Evolutionary conservation across 2,329 filamentous ascomycete species (phyloP), one percentile per base, ranked within the genome.

Genomic region (Canariomyces notabilis): DNA sequence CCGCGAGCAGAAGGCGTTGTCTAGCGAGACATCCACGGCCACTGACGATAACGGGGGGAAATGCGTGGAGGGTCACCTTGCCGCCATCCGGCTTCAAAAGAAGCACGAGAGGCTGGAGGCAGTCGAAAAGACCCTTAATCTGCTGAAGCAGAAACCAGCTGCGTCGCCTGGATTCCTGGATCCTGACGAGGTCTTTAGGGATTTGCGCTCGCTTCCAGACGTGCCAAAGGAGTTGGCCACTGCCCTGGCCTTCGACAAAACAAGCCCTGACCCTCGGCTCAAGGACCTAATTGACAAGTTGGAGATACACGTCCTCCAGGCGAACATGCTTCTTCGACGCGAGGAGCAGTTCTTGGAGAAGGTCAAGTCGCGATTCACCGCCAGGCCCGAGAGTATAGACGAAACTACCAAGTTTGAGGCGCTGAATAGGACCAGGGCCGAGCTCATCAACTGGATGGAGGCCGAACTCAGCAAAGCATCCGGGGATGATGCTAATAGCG

Each of bases 371-470:
- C 62, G 62, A 34, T 62, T 64, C 5, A 63, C 67, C 15, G 57
- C 61, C 34, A 61, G 65, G 7, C 64, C 67, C 1, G 64, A 64
- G 33, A 59, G 59, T 15, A 55, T 72, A 32, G 56, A 59, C 9
- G 60, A 64, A 12, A 54, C 59, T 43, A 61, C 67, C 14, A 77
- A 74, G 51, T 54, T 80, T 2, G 67, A 71, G 38, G 81, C 81
- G 12, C 64, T 85, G 8, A 72, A 71, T 34, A 66, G 66, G 6
- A 77, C 80, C 9, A 72, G 82, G 14, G 74, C 75, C 42, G 76
- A 79, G 51, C 69, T 85, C 41, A 83, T 85, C 48, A 69, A 64
- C 46, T 85, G 81, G 81, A 82, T 85, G 46, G 81, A 85, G 60
- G 67, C 65, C 5, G 82, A 84, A 59, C 64, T 85, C 18, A 66